Conservation (phyloP, 495 filamentous ascomycete genomes). For the Penicillium malachiteum region DNA sequence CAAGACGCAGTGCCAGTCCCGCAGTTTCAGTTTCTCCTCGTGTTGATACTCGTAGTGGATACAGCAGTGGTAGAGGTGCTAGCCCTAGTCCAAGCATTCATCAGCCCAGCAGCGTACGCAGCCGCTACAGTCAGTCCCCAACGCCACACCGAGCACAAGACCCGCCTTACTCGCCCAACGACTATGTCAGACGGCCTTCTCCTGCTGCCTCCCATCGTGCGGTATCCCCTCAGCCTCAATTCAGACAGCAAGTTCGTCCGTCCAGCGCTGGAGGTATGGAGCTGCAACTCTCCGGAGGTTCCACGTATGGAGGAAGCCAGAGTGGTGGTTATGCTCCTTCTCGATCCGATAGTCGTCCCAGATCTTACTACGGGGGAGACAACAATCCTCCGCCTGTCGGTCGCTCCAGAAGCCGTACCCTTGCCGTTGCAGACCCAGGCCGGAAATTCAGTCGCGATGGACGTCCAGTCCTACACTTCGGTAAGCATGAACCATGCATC, state of each 20-base stretch:
- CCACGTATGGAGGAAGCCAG: constrained; percentile 44
- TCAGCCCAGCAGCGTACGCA: constrained; percentile 40
- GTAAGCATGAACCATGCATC: constrained; percentile 55
- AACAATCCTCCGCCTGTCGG: constrained; percentile 43
- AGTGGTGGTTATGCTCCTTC: constrained; percentile 56
- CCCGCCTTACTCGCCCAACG: constrained; percentile 51
- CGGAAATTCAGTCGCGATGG: constrained; percentile 83
- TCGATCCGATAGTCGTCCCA: constrained; percentile 47
- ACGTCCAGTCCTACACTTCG: constrained; percentile 83
- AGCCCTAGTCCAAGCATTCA: constrained; percentile 38
- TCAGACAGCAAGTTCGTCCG: constrained; percentile 59
- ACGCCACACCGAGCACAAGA: constrained; percentile 55
- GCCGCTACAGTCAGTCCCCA: constrained; percentile 42
- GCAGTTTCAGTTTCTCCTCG: constrained; percentile 37
- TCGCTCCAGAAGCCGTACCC: constrained; percentile 75
- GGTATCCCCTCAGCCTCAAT: constrained; percentile 59
- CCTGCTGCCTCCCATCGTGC: constrained; percentile 45
- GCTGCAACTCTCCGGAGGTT: constrained; percentile 66
- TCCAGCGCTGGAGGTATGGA: constrained; percentile 75
- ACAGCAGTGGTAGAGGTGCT: constrained; percentile 28
- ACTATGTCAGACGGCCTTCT: constrained; percentile 54
- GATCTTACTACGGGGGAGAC: constrained; percentile 60
- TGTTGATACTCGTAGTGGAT: constrained; percentile 40
- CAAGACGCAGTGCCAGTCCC: constrained; percentile 56
- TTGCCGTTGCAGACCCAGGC: constrained; percentile 57